Evolutionary conservation across 1,284 basidiomycete species (phyloP).

Genomic region (Agroathelia rolfsii): DNA sequence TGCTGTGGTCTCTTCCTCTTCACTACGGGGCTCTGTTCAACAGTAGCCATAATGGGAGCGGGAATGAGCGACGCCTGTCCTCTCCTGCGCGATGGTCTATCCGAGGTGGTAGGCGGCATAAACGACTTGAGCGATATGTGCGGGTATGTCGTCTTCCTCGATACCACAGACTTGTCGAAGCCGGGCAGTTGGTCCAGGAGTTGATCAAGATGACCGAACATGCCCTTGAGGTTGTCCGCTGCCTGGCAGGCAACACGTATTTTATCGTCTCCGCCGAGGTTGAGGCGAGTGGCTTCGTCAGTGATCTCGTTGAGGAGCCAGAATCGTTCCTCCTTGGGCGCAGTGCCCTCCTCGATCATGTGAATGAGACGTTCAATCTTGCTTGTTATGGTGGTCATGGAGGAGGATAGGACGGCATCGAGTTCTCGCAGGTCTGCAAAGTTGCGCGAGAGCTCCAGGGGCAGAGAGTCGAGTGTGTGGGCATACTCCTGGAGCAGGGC

Average conservation of each 20-base stretch:
- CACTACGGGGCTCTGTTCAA: conserved; percentile 44
- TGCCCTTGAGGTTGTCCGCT: conserved; percentile 77
- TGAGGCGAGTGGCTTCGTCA: conserved; percentile 85
- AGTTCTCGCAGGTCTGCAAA: conserved; percentile 96
- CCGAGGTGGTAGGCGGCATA: conserved; percentile 46
- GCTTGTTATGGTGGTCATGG: conserved; percentile 67
- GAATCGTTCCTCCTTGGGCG: conserved; percentile 72
- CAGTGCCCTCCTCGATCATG: conserved; percentile 65
- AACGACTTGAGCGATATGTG: conserved; percentile 59
- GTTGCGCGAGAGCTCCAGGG: conserved; percentile 87
- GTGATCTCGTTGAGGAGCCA: conserved; percentile 87
- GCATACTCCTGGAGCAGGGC: conserved; percentile 73
- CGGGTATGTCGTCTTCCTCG: conserved; percentile 61
- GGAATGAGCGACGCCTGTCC: conserved; percentile 36
- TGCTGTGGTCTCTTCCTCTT: conserved; percentile 49
- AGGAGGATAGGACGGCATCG: conserved; percentile 91
- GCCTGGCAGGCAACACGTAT: conserved; percentile 94
- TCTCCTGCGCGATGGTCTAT: conserved; percentile 49
- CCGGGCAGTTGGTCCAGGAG: conserved; percentile 59
- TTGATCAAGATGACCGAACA: conserved; percentile 58
- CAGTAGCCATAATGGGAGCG: conserved; percentile 30
- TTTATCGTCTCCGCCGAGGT: conserved; percentile 97
- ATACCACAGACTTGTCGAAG: conserved; percentile 50
- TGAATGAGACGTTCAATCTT: conserved; percentile 69
- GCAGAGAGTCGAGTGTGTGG: conserved; percentile 89